A percentile compares a stretch with the other conserved stretches of the same genome.
These are phyloP conservation scores for Colletotrichum sp. DNA, from an alignment of 2,329 filamentous ascomycete genomes.

Conservation along the genomic window DNA sequence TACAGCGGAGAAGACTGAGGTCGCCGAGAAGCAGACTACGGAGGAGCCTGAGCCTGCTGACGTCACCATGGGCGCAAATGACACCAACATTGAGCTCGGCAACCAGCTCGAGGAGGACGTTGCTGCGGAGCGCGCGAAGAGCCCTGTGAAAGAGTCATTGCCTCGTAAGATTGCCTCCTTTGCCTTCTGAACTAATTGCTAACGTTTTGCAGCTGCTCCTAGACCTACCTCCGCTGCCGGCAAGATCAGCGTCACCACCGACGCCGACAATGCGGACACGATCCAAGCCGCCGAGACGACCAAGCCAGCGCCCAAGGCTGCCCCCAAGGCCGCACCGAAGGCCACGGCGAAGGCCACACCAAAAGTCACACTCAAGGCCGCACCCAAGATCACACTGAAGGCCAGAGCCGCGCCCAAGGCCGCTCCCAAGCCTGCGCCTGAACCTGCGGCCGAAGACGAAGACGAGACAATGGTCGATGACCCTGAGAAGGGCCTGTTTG, in stretches of 20 bases:
- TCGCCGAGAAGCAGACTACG: neutral
- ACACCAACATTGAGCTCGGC: neutral
- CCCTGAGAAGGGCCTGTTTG: neutral
- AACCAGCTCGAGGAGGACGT: constrained; percentile 1
- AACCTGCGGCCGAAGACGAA: neutral
- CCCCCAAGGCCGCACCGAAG: neutral
- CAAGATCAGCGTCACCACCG: constrained; percentile 11
- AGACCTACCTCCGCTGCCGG: neutral
- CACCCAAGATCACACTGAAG: neutral
- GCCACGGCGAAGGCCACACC: neutral
- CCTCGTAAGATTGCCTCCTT: neutral
- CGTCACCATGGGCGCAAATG: neutral
- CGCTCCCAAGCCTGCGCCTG: neutral
- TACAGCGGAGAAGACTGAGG: rapidly evolving
- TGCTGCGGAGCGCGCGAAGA: neutral
- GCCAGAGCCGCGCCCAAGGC: neutral
- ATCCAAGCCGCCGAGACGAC: constrained; percentile 1
- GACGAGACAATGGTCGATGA: constrained; percentile 3
- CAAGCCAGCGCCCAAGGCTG: neutral
- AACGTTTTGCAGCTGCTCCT: neutral
- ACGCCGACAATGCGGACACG: neutral
- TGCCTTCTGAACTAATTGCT: neutral
- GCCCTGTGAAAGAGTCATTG: neutral
- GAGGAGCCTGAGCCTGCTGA: neutral
- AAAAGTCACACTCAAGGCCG: neutral